These are phyloP conservation scores for Populus hybrid DNA, from an alignment of 441 rosid genomes.

Conservation along the genomic window DNA sequence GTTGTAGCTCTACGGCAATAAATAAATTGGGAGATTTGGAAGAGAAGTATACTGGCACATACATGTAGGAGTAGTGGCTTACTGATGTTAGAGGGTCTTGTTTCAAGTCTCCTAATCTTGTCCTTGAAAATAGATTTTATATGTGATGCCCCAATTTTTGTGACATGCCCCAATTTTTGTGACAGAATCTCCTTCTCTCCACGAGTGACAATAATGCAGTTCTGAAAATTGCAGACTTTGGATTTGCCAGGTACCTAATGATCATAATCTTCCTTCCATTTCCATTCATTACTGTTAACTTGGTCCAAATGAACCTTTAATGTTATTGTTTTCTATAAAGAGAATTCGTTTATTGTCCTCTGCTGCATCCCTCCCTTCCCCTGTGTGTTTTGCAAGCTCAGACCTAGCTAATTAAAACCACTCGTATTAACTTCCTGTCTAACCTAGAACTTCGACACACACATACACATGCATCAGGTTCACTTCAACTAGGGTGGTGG, in stretches of 20 bases:
- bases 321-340: neutral
- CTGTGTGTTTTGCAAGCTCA: neutral
- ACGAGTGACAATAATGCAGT: conserved; percentile 54
- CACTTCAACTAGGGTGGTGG: neutral
- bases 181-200: conserved; percentile 94
- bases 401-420: neutral
- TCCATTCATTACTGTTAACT: neutral
- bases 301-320: neutral
- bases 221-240: conserved; percentile 97
- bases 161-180: conserved; percentile 33
- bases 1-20: neutral
- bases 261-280: neutral
- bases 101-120: conserved; percentile 4
- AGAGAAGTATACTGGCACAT: neutral
- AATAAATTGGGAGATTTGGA: neutral
- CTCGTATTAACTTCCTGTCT: neutral
- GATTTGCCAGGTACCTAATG: conserved; percentile 84
- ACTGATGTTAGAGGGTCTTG: neutral
- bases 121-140: conserved; percentile 8
- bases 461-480: neutral
- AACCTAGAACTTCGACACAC: neutral
- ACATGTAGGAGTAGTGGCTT: neutral
- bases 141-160: conserved; percentile 26
- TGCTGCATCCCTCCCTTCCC: neutral
- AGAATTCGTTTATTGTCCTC: neutral